Conservation (phyloP, 2,329 filamentous ascomycete species). For the Penicillium sp. region DNA sequence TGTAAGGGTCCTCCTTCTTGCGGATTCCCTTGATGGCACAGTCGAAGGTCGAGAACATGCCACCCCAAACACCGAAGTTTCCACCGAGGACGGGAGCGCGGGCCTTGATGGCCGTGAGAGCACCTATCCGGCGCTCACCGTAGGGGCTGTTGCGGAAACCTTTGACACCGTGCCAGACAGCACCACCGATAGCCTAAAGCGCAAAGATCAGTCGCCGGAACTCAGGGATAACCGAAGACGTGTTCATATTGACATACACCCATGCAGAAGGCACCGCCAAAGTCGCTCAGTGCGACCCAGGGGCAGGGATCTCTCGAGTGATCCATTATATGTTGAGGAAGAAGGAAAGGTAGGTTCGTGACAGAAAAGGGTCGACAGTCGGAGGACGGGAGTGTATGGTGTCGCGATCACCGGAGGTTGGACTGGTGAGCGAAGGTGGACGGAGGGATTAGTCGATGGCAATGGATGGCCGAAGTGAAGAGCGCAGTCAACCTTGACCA, state of each 20-base stretch:
- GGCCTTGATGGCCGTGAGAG: slow-evolving; percentile 95
- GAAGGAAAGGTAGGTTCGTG: not conserved
- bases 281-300: slow-evolving; percentile 94
- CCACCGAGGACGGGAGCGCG: slow-evolving; percentile 92
- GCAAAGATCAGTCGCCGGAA: slow-evolving; percentile 29
- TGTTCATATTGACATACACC: slow-evolving; percentile 62
- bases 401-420: slow-evolving; percentile 1
- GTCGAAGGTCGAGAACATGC: slow-evolving; percentile 92
- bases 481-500: slow-evolving; percentile 1
- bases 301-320: slow-evolving; percentile 96
- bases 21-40: slow-evolving; percentile 91
- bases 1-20: slow-evolving; percentile 97
- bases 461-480: not conserved
- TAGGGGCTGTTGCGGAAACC: slow-evolving; percentile 86
- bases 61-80: slow-evolving; percentile 98
- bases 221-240: not conserved
- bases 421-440: slow-evolving; percentile 2
- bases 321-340: slow-evolving; percentile 62
- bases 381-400: not conserved
- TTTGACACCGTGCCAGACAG: slow-evolving; percentile 96
- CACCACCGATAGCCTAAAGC: slow-evolving; percentile 67
- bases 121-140: slow-evolving; percentile 92
- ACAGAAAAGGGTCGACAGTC: not conserved
- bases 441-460: not conserved
- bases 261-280: slow-evolving; percentile 96